A percentile compares a stretch with the other conserved stretches of the same genome.
Evolutionary conservation across 2,329 filamentous ascomycete genomes (phyloP).

Genomic region (Hymenoscyphus linearis): DNA sequence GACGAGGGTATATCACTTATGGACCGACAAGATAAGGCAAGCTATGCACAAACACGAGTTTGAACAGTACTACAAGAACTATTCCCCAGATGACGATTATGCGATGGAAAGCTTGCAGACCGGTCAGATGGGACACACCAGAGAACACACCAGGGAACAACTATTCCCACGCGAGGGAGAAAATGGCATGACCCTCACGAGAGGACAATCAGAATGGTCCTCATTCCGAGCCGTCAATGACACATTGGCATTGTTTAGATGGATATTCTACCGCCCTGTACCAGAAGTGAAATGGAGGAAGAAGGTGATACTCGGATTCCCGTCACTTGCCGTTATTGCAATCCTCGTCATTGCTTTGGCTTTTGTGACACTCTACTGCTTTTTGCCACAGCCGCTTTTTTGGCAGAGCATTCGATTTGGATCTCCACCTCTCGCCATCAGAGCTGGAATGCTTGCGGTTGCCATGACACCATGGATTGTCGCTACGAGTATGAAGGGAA

Average conservation of each 20-base stretch:
- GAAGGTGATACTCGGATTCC: constrained; percentile 66
- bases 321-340: constrained; percentile 67
- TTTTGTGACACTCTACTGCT: constrained; percentile 76
- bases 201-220: constrained; percentile 65
- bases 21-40: constrained; percentile 88
- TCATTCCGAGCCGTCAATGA: constrained; percentile 73
- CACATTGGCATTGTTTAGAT: constrained; percentile 74
- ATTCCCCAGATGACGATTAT: constrained; percentile 53
- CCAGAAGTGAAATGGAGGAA: constrained; percentile 66
- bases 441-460: constrained; percentile 86
- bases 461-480: constrained; percentile 92
- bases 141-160: constrained; percentile 46
- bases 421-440: constrained; percentile 80
- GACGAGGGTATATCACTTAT: constrained; percentile 78
- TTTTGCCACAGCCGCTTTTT: constrained; percentile 82
- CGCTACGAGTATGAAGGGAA: constrained; percentile 85
- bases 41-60: constrained; percentile 82
- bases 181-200: constrained; percentile 49
- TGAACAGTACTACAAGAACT: constrained; percentile 55
- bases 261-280: constrained; percentile 82
- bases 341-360: constrained; percentile 63
- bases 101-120: constrained; percentile 54
- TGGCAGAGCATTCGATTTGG: constrained; percentile 83
- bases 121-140: constrained; percentile 30
- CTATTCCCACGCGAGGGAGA: constrained; percentile 65